These are phyloP conservation scores for Trichocladium antarcticum DNA, from an alignment of 495 filamentous ascomycete genomes.

Conservation along the genomic window DNA sequence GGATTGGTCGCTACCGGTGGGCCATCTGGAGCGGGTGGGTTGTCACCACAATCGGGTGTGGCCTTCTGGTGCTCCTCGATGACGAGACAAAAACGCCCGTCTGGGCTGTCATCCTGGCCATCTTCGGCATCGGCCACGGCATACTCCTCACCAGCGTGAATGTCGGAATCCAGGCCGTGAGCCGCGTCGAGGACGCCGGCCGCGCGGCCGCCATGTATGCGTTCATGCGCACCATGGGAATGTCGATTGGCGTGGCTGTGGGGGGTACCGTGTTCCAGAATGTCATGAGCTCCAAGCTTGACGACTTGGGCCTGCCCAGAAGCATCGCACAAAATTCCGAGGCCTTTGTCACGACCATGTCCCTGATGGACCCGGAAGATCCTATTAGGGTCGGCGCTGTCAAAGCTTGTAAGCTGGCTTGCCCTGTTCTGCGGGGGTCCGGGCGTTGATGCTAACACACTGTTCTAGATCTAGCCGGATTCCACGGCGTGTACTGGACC, in stretches of 20 bases:
- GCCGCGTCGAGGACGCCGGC: conserved; percentile 38
- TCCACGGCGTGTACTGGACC: conserved; percentile 23
- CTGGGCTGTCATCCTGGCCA: conserved; percentile 44
- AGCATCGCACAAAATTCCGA: conserved; percentile 36
- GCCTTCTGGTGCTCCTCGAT: conserved; percentile 38
- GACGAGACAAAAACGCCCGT: conserved; percentile 33
- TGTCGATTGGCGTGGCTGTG: conserved; percentile 52
- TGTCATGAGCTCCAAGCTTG: conserved; percentile 37
- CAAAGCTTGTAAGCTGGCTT: conserved; percentile 15
- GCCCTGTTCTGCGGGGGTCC: too few relatives aligned
- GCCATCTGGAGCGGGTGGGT: conserved; percentile 48
- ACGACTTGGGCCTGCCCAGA: conserved; percentile 27
- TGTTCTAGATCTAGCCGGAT: conserved; percentile 14
- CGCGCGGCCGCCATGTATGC: conserved; percentile 48
- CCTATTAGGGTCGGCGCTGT: conserved; percentile 17
- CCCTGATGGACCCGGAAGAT: conserved; percentile 15
- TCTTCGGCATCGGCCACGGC: conserved; percentile 46
- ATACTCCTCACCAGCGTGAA: conserved; percentile 42
- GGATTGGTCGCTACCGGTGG: conserved; percentile 43
- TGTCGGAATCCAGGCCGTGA: conserved; percentile 44
- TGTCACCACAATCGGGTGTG: conserved; percentile 38
- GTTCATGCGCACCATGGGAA: conserved; percentile 50
- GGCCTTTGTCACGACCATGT: conserved; percentile 33
- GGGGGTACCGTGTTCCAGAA: conserved; percentile 54
- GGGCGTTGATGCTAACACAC: background rate